Evolutionary conservation across 1,284 basidiomycete species (phyloP).

Genomic region (Fomes fomentarius): DNA sequence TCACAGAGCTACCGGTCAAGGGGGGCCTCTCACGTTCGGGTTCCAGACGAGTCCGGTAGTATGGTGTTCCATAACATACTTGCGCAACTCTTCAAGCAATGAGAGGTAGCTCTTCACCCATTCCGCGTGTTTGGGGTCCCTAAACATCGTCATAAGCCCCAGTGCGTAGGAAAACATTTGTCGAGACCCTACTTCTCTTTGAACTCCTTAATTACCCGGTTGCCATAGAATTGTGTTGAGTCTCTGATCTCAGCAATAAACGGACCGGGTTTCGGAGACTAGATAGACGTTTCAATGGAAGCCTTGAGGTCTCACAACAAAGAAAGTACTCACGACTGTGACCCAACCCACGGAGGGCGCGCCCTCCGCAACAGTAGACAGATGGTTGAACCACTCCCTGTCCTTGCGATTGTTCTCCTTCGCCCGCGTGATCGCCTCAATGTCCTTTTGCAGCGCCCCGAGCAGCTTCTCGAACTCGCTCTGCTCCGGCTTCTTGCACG

Average conservation of each 20-base stretch:
- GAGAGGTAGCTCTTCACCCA: slow-evolving; percentile 83
- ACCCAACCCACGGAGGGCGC: slow-evolving; percentile 93
- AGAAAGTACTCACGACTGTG: slow-evolving; percentile 61
- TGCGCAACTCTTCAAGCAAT: slow-evolving; percentile 79
- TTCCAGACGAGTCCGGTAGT: slow-evolving; percentile 94
- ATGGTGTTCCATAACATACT: slow-evolving; percentile 88
- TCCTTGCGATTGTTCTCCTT: slow-evolving; percentile 87
- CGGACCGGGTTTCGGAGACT: slow-evolving; percentile 85
- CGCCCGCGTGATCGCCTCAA: slow-evolving; percentile 76
- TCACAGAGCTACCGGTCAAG: neutral
- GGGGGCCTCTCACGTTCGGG: slow-evolving; percentile 55
- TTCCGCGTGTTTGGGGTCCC: slow-evolving; percentile 86
- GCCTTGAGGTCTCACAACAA: neutral
- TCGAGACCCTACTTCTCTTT: slow-evolving; percentile 77
- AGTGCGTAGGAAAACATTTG: neutral
- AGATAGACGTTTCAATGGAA: slow-evolving; percentile 9
- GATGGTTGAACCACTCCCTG: slow-evolving; percentile 82
- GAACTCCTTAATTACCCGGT: slow-evolving; percentile 91
- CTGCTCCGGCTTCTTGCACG: slow-evolving; percentile 82
- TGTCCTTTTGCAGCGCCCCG: slow-evolving; percentile 72
- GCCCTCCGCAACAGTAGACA: slow-evolving; percentile 84
- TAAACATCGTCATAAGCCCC: slow-evolving; percentile 35
- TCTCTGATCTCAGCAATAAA: slow-evolving; percentile 89
- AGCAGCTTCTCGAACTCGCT: slow-evolving; percentile 65
- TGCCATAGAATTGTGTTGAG: slow-evolving; percentile 87